A percentile compares a stretch with the other conserved stretches of the same genome.
phyloP scores from a whole-genome alignment of 2,329 filamentous ascomycete genomes.

The Nemania sp. region DNA sequence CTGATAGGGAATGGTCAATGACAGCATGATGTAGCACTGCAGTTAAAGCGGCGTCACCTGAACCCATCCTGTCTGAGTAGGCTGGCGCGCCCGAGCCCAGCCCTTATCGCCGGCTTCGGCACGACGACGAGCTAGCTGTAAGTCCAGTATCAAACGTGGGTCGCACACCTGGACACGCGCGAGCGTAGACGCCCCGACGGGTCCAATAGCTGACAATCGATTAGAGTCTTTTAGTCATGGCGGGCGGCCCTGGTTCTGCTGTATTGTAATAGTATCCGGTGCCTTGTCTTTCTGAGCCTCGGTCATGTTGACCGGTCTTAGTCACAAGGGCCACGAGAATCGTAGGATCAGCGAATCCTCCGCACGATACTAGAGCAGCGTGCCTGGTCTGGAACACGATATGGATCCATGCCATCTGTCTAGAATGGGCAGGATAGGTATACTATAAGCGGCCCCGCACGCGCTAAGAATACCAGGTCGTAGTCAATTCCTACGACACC shows the following conservation, averaged over 20 bases:
- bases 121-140: constrained; percentile 1
- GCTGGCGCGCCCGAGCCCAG: background rate
- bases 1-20: background rate
- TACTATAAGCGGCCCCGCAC: constrained; percentile 18
- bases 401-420: constrained; percentile 6
- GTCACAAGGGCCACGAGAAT: constrained; percentile 2
- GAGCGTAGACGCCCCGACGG: background rate
- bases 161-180: background rate
- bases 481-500: constrained; percentile 11
- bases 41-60: constrained; percentile 20
- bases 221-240: too few relatives aligned
- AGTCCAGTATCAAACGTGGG: constrained; percentile 4
- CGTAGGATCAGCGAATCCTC: constrained; percentile 17
- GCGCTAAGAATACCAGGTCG: constrained; percentile 12
- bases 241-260: too few relatives aligned
- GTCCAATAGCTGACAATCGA: too few relatives aligned
- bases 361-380: constrained; percentile 18
- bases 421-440: background rate
- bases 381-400: constrained; percentile 18
- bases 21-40: background rate
- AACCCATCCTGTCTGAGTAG: background rate
- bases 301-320: constrained; percentile 10
- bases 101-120: constrained; percentile 31
- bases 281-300: constrained; percentile 6
- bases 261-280: background rate